Conservation (phyloP, 257 asterid genomes). For the Anisodus tanguticus region DNA sequence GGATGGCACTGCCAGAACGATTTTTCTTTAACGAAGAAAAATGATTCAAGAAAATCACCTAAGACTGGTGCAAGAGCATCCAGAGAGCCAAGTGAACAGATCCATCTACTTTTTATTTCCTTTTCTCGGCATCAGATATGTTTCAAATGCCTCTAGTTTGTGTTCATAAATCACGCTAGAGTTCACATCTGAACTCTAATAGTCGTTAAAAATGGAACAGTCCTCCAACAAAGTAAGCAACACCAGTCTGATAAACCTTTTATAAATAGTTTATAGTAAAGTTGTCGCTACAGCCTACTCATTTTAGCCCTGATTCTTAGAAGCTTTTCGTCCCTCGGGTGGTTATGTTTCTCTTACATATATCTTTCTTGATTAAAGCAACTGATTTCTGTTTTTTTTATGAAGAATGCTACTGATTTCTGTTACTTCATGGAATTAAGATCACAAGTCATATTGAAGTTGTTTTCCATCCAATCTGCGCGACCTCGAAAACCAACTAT, state of each 20-base stretch:
- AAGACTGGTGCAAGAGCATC: neutral
- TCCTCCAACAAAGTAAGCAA: neutral
- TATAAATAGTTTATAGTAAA: neutral
- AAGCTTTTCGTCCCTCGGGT: neutral
- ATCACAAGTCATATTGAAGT: neutral
- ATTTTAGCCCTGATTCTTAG: neutral
- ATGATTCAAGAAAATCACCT: neutral
- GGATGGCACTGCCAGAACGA: neutral
- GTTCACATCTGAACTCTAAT: neutral
- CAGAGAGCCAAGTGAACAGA: neutral
- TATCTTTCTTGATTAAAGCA: neutral
- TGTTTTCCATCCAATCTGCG: neutral
- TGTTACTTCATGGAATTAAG: neutral
- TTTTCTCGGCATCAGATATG: neutral
- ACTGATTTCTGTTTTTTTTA: neutral
- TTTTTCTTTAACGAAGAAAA: neutral
- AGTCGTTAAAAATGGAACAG: neutral
- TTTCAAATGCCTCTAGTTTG: slow-evolving; percentile 19
- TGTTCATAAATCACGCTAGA: neutral
- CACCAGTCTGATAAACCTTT: neutral
- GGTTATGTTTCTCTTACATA: neutral
- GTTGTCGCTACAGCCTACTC: neutral
- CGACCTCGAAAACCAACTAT: neutral
- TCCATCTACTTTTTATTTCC: neutral
- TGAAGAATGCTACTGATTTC: neutral